phyloP scores from a whole-genome alignment of 2,329 filamentous ascomycete species.

The Phaeosphaeriaceae sp. region DNA sequence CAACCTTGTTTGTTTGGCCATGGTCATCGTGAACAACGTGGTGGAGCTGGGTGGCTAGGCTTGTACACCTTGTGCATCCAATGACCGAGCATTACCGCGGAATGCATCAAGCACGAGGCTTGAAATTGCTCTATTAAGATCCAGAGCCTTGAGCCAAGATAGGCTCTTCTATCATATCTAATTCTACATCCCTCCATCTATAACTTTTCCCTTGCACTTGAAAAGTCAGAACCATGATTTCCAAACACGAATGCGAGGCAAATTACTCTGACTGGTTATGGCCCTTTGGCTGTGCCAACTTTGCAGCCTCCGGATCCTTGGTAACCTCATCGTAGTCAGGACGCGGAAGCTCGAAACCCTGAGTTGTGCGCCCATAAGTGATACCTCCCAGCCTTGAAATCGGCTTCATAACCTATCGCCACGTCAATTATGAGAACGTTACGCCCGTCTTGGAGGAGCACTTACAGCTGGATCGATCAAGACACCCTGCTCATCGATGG shows the following conservation, averaged over 20 bases:
- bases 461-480: constrained; percentile 74
- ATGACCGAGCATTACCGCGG: background rate
- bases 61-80: background rate
- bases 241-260: constrained; percentile 2
- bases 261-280: constrained; percentile 32
- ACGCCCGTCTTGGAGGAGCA: constrained; percentile 14
- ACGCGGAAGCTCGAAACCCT: constrained; percentile 74
- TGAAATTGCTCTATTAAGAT: background rate
- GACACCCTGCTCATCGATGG: constrained; percentile 77
- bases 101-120: background rate
- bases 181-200: background rate
- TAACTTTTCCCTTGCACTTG: constrained; percentile 10
- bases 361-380: constrained; percentile 75
- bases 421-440: constrained; percentile 1
- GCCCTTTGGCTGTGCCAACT: constrained; percentile 58
- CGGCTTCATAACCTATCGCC: constrained; percentile 70
- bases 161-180: background rate
- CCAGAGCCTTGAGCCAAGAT: background rate
- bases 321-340: constrained; percentile 57
- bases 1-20: background rate
- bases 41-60: background rate
- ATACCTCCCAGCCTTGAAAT: constrained; percentile 85
- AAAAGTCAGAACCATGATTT: constrained; percentile 9
- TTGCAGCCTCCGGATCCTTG: constrained; percentile 63
- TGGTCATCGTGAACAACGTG: background rate